Base-by-base conservation (phyloP, 257 asterid species). In the Solanum rostratum region DNA sequence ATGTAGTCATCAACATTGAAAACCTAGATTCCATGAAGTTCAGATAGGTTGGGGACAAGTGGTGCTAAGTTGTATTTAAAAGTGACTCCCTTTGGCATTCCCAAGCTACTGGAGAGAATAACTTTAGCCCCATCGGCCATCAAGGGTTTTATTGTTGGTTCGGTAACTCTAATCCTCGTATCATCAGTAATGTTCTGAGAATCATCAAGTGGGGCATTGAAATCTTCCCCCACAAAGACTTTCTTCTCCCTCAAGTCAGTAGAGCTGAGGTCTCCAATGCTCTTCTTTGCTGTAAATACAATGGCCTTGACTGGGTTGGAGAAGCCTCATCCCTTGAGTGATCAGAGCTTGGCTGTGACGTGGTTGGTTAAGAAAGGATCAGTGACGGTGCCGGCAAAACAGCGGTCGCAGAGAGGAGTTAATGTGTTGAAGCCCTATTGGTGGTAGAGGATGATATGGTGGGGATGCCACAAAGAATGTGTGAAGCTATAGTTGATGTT, bases 201-300 rank as follows among this genome's bases (percentile, higher is more conserved):
- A 16, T 91, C 96, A 84, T 93, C 97, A 33, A 93, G 91, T 14
- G 97, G 96, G 57, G 92, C 97, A 86, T 93, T 93, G 85, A 93
- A 89, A 84, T 93, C 95, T n/a, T 90, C 97, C 84, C 97, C 87
- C 7, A 93, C 93, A 50, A 93, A 90, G 19, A 93, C 96, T 79
- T 80, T 93, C 85, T 92, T 94, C 13, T 95, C 94, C 93, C 91
- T 92, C 83, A 94, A 91, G 1, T 94, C 97, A 0, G 92, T 86
- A 0, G 86, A 89, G 5, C 82, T 45, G 70, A 91, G 91, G 88
- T 90, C 94, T 1, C 94, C 95, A 4, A 94, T 95, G 85, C 98
- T 92, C 90, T 89, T 94, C 91, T 92, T 94, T 9, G 91, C 85
- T 89, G 89, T 91, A 73, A 92, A 87, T 24, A 84, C 92, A 45